These are phyloP conservation scores for Omphalea diandra DNA, from an alignment of 441 rosid genomes.

Conservation along the genomic window DNA sequence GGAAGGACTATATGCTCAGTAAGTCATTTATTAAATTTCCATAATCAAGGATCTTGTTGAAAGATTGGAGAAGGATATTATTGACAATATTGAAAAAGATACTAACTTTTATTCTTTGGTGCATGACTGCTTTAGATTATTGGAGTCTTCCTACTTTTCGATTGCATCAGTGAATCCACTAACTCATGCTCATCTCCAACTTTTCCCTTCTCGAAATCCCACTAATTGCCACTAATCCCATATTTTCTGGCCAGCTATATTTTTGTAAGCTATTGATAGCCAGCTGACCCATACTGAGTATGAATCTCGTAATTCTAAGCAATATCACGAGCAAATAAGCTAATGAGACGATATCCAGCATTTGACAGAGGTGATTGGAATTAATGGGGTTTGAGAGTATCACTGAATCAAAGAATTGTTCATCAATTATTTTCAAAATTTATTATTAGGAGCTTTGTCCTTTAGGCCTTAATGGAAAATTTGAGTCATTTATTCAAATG, in stretches of 20 bases:
- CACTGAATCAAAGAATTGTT: too few relatives aligned
- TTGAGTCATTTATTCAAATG: too few relatives aligned
- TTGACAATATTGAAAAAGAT: slow-evolving; percentile 22
- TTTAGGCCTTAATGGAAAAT: too few relatives aligned
- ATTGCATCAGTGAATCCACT: slow-evolving; percentile 42
- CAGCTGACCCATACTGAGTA: too few relatives aligned
- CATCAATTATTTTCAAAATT: too few relatives aligned
- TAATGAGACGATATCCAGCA: too few relatives aligned
- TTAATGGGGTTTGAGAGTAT: too few relatives aligned
- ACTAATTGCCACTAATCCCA: slow-evolving; percentile 37
- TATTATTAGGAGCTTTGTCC: too few relatives aligned
- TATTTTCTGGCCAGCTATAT: slow-evolving; percentile 14
- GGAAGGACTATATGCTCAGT: neutral
- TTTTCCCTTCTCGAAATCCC: slow-evolving; percentile 23
- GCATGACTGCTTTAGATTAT: slow-evolving; percentile 30
- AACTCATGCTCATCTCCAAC: slow-evolving; percentile 35
- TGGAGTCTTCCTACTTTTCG: slow-evolving; percentile 32
- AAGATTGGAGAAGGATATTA: slow-evolving; percentile 22
- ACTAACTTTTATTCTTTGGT: slow-evolving; percentile 15
- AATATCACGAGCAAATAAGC: too few relatives aligned
- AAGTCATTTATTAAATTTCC: neutral
- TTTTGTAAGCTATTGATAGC: neutral
- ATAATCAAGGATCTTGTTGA: too few relatives aligned
- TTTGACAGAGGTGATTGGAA: too few relatives aligned
- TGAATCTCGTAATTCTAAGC: too few relatives aligned